Conservation (phyloP, 176 grass and related monocot species). For the Zizania latifolia region DNA sequence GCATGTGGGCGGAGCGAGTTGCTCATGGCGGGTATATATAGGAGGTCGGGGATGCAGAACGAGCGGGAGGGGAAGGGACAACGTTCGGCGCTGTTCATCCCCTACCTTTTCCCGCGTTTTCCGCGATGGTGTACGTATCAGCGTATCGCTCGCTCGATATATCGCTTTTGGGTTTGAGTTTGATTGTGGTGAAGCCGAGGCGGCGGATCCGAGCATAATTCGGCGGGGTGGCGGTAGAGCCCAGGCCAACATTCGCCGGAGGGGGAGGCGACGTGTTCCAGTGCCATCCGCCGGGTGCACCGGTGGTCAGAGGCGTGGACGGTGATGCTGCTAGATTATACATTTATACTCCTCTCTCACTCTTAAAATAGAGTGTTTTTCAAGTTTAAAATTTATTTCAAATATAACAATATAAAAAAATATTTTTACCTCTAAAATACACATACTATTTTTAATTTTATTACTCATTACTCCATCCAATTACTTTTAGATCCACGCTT, state of each 20-base stretch:
- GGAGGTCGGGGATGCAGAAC: neutral
- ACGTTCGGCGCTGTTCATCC: constrained; percentile 16
- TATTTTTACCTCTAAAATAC: too few relatives aligned
- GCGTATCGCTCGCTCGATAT: too few relatives aligned
- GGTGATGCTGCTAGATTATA: too few relatives aligned
- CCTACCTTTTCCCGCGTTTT: neutral
- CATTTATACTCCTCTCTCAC: too few relatives aligned
- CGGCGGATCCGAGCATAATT: neutral
- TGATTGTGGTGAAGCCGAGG: neutral
- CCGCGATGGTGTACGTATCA: neutral
- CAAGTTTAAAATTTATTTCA: too few relatives aligned
- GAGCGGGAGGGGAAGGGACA: constrained; percentile 23
- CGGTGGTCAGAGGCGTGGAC: too few relatives aligned
- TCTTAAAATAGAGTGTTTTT: too few relatives aligned
- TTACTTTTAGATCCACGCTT: too few relatives aligned
- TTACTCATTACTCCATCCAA: too few relatives aligned
- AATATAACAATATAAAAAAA: too few relatives aligned
- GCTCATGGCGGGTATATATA: constrained; percentile 31
- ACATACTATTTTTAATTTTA: too few relatives aligned
- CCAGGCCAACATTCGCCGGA: neutral
- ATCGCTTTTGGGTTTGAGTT: neutral
- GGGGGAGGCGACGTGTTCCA: neutral
- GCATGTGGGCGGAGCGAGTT: neutral
- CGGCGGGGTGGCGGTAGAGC: neutral
- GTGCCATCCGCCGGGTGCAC: neutral